Percentiles rank a stretch among this genome's conserved stretches.
Evolutionary conservation across 192 early-diverging fungal genomes (phyloP).

Genomic region (Coemansia sp.): DNA sequence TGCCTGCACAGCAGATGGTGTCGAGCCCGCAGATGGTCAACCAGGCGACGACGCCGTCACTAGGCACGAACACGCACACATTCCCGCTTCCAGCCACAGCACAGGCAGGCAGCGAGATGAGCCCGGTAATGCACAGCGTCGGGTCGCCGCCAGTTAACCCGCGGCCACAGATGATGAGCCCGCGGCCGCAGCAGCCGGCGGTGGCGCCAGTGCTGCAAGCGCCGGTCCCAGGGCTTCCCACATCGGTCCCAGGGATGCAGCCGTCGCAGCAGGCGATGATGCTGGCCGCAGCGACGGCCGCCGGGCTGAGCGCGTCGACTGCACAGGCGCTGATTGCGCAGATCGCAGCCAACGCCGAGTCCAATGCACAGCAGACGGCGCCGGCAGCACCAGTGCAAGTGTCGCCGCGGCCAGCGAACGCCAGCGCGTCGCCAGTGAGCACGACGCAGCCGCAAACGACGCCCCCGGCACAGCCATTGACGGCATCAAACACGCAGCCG

Average conservation of each 20-base stretch:
- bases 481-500: not conserved
- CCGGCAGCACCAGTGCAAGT: not conserved
- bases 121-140: not conserved
- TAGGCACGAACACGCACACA: not conserved
- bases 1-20: conserved; percentile 5
- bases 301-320: conserved; percentile 27
- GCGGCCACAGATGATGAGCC: not conserved
- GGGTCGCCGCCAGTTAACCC: not conserved
- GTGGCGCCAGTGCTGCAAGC: conserved; percentile 6
- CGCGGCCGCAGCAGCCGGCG: conserved; percentile 8
- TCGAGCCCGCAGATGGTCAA: conserved; percentile 24
- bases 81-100: too few species aligned
- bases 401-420: not conserved
- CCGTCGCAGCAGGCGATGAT: conserved; percentile 40
- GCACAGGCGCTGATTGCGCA: conserved; percentile 44
- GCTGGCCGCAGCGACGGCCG: conserved; percentile 35
- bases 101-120: not conserved
- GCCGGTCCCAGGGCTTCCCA: conserved; percentile 5
- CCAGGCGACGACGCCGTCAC: conserved; percentile 7
- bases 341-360: conserved; percentile 28
- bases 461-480: not conserved
- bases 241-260: conserved; percentile 25
- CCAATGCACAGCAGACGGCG: conserved; percentile 15
- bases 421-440: not conserved
- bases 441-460: not conserved